These are phyloP conservation scores for Arthrobotrys conoides DNA, from an alignment of 2,329 filamentous ascomycete genomes.

Conservation along the genomic window DNA sequence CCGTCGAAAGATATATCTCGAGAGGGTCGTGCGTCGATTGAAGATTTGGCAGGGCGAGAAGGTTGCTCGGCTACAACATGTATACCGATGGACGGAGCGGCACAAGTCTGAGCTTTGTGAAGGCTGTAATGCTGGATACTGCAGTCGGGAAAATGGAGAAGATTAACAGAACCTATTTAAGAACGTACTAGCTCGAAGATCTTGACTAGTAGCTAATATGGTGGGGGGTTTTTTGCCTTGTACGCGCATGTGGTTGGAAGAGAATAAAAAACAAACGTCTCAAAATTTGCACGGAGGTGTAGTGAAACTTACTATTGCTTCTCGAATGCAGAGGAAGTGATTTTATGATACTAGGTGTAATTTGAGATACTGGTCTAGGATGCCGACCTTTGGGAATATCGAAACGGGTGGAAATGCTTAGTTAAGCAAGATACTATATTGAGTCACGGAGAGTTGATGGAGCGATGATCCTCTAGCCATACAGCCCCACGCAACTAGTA, in stretches of 20 bases:
- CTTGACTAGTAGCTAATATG: too few relatives aligned
- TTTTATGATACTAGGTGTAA: too few relatives aligned
- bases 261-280: too few relatives aligned
- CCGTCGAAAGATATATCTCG: conserved; percentile 11
- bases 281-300: too few relatives aligned
- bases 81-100: background rate
- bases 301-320: too few relatives aligned
- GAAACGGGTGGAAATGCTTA: conserved; percentile 12
- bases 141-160: background rate
- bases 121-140: conserved; percentile 32
- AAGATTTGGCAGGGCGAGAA: conserved; percentile 42
- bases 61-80: background rate
- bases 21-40: conserved; percentile 28
- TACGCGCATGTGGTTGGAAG: too few relatives aligned
- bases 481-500: background rate
- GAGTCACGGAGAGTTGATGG: background rate
- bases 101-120: conserved; percentile 33
- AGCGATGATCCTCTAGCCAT: background rate
- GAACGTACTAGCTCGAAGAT: too few relatives aligned
- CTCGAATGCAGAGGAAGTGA: too few relatives aligned
- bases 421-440: background rate
- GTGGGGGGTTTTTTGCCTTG: too few relatives aligned
- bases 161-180: background rate
- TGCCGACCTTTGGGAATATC: background rate
- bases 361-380: background rate